Conservation (phyloP, 108 stramenopile genomes). For the Conticribra weissflogii region DNA sequence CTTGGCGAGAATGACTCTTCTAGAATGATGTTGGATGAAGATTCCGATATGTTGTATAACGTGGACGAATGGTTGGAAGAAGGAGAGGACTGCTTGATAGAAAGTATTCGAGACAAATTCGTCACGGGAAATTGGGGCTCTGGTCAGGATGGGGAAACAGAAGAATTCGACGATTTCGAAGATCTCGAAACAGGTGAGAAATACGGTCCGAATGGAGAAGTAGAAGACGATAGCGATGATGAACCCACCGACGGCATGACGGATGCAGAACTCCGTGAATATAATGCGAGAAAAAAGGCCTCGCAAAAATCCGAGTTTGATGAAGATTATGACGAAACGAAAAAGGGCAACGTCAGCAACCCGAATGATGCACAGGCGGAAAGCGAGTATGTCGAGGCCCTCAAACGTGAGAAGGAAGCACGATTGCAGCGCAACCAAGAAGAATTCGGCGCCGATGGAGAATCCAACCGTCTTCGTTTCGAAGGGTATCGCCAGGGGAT, state of each 20-base stretch:
- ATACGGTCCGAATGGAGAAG: slow-evolving; percentile 67
- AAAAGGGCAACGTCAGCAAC: slow-evolving; percentile 61
- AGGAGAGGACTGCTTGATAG: slow-evolving; percentile 78
- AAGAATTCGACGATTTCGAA: slow-evolving; percentile 91
- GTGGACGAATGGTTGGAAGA: slow-evolving; percentile 75
- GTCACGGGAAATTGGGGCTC: slow-evolving; percentile 95
- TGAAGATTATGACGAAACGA: slow-evolving; percentile 85
- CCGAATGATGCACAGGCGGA: slow-evolving; percentile 77
- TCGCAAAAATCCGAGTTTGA: slow-evolving; percentile 80
- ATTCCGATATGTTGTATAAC: slow-evolving; percentile 45
- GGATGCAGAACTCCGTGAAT: slow-evolving; percentile 84
- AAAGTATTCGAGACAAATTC: slow-evolving; percentile 88
- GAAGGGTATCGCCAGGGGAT: slow-evolving; percentile 94
- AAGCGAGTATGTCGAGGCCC: slow-evolving; percentile 74
- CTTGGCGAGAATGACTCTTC: slow-evolving; percentile 79
- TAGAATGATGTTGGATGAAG: slow-evolving; percentile 21
- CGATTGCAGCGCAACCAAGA: slow-evolving; percentile 76
- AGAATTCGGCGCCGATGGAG: slow-evolving; percentile 93
- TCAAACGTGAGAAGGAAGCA: slow-evolving; percentile 87
- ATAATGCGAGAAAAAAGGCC: slow-evolving; percentile 83
- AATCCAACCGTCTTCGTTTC: slow-evolving; percentile 72
- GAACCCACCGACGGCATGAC: slow-evolving; percentile 73
- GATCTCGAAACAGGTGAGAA: slow-evolving; percentile 92
- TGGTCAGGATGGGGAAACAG: slow-evolving; percentile 42
- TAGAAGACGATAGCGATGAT: slow-evolving; percentile 56